Conservation (phyloP, 2,329 filamentous ascomycete genomes). For the Colletotrichum destructivum region DNA sequence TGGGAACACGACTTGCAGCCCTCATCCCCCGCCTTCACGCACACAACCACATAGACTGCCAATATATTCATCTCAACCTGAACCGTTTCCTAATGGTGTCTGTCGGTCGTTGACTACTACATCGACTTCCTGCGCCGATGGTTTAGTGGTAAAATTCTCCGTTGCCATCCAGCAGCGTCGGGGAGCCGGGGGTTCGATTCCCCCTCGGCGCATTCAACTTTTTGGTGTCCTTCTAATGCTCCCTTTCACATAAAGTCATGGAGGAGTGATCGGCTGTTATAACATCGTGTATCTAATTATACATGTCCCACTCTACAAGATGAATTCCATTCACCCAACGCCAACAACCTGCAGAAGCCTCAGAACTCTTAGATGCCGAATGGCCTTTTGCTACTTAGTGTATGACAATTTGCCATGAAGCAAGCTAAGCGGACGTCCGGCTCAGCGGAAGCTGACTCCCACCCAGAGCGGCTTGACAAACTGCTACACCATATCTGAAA, state of each 20-base stretch:
- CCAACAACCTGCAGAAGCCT: neutral
- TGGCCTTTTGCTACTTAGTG: neutral
- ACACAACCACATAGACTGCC: conserved; percentile 3
- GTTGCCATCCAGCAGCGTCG: conserved; percentile 41
- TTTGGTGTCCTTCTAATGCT: neutral
- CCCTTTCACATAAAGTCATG: neutral
- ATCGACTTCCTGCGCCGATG: conserved; percentile 28
- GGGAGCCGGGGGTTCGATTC: conserved; percentile 43
- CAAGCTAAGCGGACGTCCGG: neutral
- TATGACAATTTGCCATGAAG: too few relatives aligned
- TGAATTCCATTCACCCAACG: too few relatives aligned
- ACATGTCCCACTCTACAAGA: neutral
- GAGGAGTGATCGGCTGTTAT: too few relatives aligned
- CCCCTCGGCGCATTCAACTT: conserved; percentile 33
- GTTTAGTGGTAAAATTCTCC: conserved; percentile 43
- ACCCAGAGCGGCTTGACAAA: neutral
- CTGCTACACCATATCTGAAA: too few relatives aligned
- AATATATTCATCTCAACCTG: conserved; percentile 11
- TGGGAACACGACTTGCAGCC: conserved; percentile 24
- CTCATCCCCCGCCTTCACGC: conserved; percentile 25
- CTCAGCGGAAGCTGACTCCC: neutral
- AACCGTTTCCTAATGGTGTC: too few relatives aligned
- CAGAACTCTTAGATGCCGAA: neutral
- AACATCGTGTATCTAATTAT: neutral
- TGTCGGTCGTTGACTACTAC: neutral